Evolutionary conservation across 2,329 filamentous ascomycete genomes (phyloP).

Genomic region (Cadophora gregata): DNA sequence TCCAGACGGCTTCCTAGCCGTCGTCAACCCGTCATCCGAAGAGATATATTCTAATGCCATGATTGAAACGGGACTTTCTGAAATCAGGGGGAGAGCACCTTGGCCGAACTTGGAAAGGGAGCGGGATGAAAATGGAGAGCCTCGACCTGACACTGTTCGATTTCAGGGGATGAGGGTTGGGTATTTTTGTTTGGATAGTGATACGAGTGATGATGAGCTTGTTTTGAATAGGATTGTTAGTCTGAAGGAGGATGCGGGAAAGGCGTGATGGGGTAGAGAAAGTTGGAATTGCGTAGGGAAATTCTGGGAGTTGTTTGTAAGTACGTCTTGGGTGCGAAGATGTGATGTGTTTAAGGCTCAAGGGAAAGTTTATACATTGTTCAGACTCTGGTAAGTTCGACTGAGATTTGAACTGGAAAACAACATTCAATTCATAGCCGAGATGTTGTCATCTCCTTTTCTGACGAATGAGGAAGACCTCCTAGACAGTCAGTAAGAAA

Average conservation of each 20-base stretch:
- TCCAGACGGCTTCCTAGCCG: conserved; percentile 80
- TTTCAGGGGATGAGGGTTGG: conserved; percentile 93
- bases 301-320: no score
- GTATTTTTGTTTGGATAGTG: conserved; percentile 62
- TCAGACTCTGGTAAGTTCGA: no score
- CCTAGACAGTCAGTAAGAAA: no score
- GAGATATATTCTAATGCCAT: conserved; percentile 78
- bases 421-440: no score
- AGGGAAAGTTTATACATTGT: no score
- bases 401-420: no score
- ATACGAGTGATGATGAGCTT: conserved; percentile 68
- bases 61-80: conserved; percentile 82
- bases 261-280: no score
- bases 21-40: conserved; percentile 86
- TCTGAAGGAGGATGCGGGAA: conserved; percentile 83
- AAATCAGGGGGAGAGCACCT: conserved; percentile 74
- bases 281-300: no score
- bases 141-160: conserved; percentile 77
- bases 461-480: no score
- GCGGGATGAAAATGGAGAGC: conserved; percentile 63
- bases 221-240: conserved; percentile 92
- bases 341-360: no score
- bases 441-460: no score
- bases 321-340: no score
- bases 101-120: conserved; percentile 81